Percentiles rank a stretch among this genome's conserved stretches.
Conservation (phyloP, 2,329 filamentous ascomycete species). For the Penicillium polonicum region DNA sequence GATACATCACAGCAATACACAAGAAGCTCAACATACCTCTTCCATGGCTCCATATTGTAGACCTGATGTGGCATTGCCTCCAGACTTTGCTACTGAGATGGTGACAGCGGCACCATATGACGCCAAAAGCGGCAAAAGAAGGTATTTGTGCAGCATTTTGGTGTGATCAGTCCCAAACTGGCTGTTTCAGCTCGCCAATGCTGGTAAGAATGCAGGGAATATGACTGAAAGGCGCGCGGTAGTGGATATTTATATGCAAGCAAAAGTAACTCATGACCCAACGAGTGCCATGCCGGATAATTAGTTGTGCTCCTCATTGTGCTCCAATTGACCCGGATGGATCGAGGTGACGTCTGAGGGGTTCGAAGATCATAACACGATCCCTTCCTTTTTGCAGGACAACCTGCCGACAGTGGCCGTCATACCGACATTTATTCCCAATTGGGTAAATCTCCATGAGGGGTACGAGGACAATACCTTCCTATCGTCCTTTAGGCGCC, state of each 20-base stretch:
- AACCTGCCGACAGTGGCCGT: neutral
- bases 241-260: slow-evolving; percentile 2
- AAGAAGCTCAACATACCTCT: slow-evolving; percentile 21
- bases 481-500: too few species aligned
- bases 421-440: slow-evolving; percentile 6
- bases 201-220: slow-evolving; percentile 5
- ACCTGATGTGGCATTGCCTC: slow-evolving; percentile 29
- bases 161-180: neutral
- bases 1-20: neutral
- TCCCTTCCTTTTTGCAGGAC: neutral
- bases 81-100: slow-evolving; percentile 31
- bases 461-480: neutral
- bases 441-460: neutral
- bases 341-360: neutral
- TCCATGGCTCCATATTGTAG: slow-evolving; percentile 35
- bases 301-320: neutral
- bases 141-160: slow-evolving; percentile 22
- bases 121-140: slow-evolving; percentile 30
- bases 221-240: neutral
- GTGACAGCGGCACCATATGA: slow-evolving; percentile 26
- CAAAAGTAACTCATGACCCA: neutral
- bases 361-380: neutral
- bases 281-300: slow-evolving; percentile 1
- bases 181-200: slow-evolving; percentile 10
- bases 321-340: neutral